Percentiles rank a stretch among this genome's conserved stretches.
phyloP scores from a whole-genome alignment of 495 filamentous ascomycete species.

The Hypoxylon intermedium region DNA sequence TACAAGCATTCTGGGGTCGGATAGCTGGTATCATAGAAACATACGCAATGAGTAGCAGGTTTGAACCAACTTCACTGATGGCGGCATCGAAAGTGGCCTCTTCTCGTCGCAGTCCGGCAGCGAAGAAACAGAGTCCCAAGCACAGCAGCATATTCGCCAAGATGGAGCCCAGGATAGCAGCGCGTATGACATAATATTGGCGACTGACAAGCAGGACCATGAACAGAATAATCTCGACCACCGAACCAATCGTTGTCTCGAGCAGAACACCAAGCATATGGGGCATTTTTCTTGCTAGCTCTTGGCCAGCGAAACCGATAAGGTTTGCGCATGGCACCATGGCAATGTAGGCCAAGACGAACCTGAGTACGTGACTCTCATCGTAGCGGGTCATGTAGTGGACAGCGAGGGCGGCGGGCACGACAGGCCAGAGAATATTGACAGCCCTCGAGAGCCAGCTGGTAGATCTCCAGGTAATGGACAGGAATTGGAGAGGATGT shows the following conservation, averaged over 20 bases:
- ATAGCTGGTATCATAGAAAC: constrained; percentile 23
- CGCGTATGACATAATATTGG: constrained; percentile 76
- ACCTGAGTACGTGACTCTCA: constrained; percentile 57
- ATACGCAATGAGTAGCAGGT: constrained; percentile 79
- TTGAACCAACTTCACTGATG: constrained; percentile 81
- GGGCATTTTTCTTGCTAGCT: constrained; percentile 79
- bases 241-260: constrained; percentile 76
- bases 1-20: not conserved
- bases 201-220: constrained; percentile 68
- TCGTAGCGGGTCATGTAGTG: constrained; percentile 40
- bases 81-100: constrained; percentile 75
- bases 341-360: constrained; percentile 55
- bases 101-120: constrained; percentile 70
- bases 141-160: constrained; percentile 80
- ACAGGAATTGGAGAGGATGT: constrained; percentile 51
- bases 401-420: constrained; percentile 60
- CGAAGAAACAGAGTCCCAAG: constrained; percentile 78
- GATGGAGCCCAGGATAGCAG: constrained; percentile 82
- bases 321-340: constrained; percentile 92
- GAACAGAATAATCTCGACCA: constrained; percentile 85
- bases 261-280: constrained; percentile 78
- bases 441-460: constrained; percentile 49
- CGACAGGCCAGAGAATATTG: constrained; percentile 63
- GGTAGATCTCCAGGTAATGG: constrained; percentile 52
- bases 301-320: constrained; percentile 83